Evolutionary conservation across 2,329 filamentous ascomycete genomes (phyloP), one percentile per base, ranked within the genome.

Genomic region (Emergomyces pasteurianus): DNA sequence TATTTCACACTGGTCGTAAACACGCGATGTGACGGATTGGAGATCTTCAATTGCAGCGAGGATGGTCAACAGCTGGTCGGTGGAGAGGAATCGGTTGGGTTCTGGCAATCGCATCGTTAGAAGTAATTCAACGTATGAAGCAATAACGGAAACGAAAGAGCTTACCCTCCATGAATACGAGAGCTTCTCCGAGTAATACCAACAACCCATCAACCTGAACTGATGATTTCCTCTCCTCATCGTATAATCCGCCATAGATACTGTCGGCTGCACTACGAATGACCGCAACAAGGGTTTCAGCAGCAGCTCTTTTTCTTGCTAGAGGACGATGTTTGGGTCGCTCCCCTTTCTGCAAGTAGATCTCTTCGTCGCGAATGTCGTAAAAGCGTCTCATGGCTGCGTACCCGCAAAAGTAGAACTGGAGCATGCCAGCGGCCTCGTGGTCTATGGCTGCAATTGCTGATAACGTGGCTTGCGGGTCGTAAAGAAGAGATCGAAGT

Each of bases 341-440:
- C 59, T 73, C 67, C 34, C 71, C 73, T 28, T 74, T 70, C 52
- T 68, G 63, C 10, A 74, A 63, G 5, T 73, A 64, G 4, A 80
- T 64, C n/a, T 81, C 79, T 67, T 84, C 82, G 69, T 97, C 92
- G 56, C 92, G 85, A n/a, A 92, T 81, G 64, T 92, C 87, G 73
- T 95, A 97, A 77, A 92, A 96, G 66, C 86, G 87, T 42, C 92
- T 88, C 23, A 97, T 79, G 0, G 91, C 95, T 26, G 92, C 92
- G 69, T 97, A 97, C 26, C 92, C 92, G 71, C 89, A 94, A 10
- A 96, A 84, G 75, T 92, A 87, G 63, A 87, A 88, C 54, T 92
- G 89, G 2, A 97, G 80, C 12, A 96, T 82, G 66, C 89, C 83
- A 9, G 92, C 92, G 8, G 90, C 92, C 70, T 92, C 87, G 38